A percentile compares a stretch with the other conserved stretches of the same genome.
phyloP scores from a whole-genome alignment of 2,329 filamentous ascomycete genomes.

The Ascochyta rabiei region DNA sequence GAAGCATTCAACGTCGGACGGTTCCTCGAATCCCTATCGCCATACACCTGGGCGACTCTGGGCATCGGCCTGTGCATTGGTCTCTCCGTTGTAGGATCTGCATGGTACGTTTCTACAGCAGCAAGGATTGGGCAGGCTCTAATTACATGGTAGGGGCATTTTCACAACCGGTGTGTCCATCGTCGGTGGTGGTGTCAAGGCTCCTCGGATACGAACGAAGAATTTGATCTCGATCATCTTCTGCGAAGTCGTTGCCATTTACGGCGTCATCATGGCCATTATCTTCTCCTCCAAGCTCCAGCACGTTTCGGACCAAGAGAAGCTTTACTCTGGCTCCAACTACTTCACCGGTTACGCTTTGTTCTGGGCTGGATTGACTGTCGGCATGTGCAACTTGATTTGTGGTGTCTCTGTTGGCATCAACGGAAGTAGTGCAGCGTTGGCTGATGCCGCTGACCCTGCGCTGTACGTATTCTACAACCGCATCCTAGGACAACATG shows the following conservation, averaged over 20 bases:
- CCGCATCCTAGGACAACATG: neutral
- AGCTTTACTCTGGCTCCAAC: slow-evolving; percentile 74
- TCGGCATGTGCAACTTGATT: slow-evolving; percentile 93
- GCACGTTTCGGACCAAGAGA: slow-evolving; percentile 67
- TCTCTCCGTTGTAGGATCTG: slow-evolving; percentile 92
- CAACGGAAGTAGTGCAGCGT: slow-evolving; percentile 93
- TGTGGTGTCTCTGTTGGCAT: slow-evolving; percentile 97
- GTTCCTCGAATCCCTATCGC: slow-evolving; percentile 93
- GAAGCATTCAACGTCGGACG: slow-evolving; percentile 95
- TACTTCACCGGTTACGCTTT: slow-evolving; percentile 95
- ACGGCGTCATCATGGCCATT: slow-evolving; percentile 99
- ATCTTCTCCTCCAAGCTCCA: slow-evolving; percentile 91
- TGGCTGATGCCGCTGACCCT: slow-evolving; percentile 93
- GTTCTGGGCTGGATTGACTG: slow-evolving; percentile 94
- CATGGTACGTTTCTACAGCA: slow-evolving; percentile 70
- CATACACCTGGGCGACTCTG: slow-evolving; percentile 88
- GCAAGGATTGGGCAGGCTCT: slow-evolving; percentile 12
- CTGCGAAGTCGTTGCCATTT: slow-evolving; percentile 99
- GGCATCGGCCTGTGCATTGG: slow-evolving; percentile 96
- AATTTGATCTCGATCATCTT: slow-evolving; percentile 99
- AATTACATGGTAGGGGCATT: slow-evolving; percentile 75
- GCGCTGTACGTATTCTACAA: slow-evolving; percentile 70
- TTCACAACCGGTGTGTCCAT: slow-evolving; percentile 98
- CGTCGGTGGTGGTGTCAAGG: slow-evolving; percentile 93
- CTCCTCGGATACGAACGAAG: slow-evolving; percentile 97